Evolutionary conservation across 2,329 filamentous ascomycete species (phyloP).

Genomic region (Decorospora gaudefroyi): DNA sequence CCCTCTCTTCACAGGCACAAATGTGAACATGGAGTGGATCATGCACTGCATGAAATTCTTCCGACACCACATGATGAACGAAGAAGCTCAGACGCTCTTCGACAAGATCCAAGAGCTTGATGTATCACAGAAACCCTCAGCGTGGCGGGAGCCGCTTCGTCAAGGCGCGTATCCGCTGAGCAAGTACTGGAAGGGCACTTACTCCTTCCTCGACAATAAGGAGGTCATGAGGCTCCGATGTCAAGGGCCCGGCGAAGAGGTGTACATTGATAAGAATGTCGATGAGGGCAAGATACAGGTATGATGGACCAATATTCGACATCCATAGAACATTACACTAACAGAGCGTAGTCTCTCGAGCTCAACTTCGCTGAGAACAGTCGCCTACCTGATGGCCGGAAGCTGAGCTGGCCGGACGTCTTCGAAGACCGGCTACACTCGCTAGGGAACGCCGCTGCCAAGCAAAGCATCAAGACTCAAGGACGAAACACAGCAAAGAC

Average conservation of each 20-base stretch:
- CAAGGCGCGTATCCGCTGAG: constrained; percentile 46
- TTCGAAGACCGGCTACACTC: constrained; percentile 52
- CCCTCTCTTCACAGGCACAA: constrained; percentile 48
- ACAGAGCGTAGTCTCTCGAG: constrained; percentile 37
- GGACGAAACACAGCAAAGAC: constrained; percentile 12
- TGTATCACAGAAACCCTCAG: constrained; percentile 47
- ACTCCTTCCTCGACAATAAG: constrained; percentile 47
- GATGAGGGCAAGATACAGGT: constrained; percentile 40
- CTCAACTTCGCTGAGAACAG: constrained; percentile 36
- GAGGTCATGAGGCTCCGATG: constrained; percentile 26
- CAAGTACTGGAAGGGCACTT: constrained; percentile 58
- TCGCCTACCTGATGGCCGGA: constrained; percentile 12
- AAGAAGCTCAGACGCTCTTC: constrained; percentile 47
- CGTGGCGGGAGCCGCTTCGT: constrained; percentile 49
- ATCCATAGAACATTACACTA: constrained; percentile 11
- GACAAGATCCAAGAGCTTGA: constrained; percentile 46
- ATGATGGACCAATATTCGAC: constrained; percentile 7
- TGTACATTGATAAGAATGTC: constrained; percentile 40
- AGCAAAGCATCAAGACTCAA: constrained; percentile 14
- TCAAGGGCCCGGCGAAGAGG: constrained; percentile 25
- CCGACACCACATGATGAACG: constrained; percentile 54
- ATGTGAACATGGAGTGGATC: constrained; percentile 54
- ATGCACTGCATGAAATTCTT: constrained; percentile 60
- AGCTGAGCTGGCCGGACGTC: constrained; percentile 42
- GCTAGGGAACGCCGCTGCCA: constrained; percentile 23